phyloP scores from a whole-genome alignment of 495 filamentous ascomycete genomes.

The Jackrogersella minutella region DNA sequence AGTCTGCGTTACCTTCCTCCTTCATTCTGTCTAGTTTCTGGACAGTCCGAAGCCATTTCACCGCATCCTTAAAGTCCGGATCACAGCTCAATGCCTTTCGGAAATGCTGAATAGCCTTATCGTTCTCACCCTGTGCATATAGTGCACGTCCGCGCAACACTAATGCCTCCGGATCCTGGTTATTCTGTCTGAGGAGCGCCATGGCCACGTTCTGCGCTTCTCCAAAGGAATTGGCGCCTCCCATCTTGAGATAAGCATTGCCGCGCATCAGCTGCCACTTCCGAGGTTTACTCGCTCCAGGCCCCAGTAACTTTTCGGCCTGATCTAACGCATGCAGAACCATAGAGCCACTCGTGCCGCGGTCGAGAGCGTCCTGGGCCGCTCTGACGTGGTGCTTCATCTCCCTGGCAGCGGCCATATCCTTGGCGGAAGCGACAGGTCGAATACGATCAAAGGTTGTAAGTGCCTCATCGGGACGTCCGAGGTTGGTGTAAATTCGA shows the following conservation, averaged over 20 bases:
- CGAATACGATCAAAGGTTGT: constrained; percentile 75
- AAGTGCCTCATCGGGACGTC: constrained; percentile 84
- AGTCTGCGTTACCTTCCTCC: constrained; percentile 88
- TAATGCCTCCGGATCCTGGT: constrained; percentile 90
- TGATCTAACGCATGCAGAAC: constrained; percentile 89
- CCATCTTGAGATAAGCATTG: constrained; percentile 95
- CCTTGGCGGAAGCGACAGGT: constrained; percentile 81
- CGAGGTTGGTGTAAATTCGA: constrained; percentile 85
- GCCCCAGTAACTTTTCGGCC: constrained; percentile 80
- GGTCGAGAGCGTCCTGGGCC: constrained; percentile 76
- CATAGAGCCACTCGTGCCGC: constrained; percentile 85
- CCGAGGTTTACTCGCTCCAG: constrained; percentile 76
- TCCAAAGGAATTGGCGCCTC: constrained; percentile 83
- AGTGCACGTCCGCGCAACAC: constrained; percentile 86
- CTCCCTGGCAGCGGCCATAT: constrained; percentile 76
- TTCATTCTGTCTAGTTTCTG: constrained; percentile 94
- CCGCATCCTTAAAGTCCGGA: constrained; percentile 85
- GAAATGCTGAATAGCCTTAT: constrained; percentile 93
- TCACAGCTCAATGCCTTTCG: constrained; percentile 88
- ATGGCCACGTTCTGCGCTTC: constrained; percentile 95
- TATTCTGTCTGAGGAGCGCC: constrained; percentile 82
- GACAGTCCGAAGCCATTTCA: constrained; percentile 83
- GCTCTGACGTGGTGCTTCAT: constrained; percentile 85
- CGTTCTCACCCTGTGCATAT: constrained; percentile 92
- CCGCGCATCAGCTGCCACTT: constrained; percentile 94